Evolutionary conservation across 176 grass and related monocot species (phyloP).

Genomic region (Paspalum vaginatum): DNA sequence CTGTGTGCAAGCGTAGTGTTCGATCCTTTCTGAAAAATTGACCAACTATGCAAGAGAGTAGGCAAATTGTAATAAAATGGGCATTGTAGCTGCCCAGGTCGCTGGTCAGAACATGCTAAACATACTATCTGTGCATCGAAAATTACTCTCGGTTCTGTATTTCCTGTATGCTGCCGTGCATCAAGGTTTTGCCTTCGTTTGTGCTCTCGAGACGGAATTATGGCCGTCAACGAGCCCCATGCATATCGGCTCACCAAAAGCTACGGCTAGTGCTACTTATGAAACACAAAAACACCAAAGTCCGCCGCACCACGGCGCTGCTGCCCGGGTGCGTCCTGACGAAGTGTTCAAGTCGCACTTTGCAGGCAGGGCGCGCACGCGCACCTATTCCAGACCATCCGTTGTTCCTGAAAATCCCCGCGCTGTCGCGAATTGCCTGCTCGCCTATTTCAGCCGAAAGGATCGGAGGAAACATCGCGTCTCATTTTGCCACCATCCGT

Average conservation of each 20-base stretch:
- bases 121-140: background rate
- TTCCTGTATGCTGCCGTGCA: background rate
- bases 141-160: background rate
- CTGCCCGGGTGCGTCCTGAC: constrained; percentile 14
- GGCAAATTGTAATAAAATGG: background rate
- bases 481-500: background rate
- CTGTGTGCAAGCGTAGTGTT: background rate
- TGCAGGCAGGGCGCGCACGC: background rate
- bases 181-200: background rate
- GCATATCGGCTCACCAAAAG: background rate
- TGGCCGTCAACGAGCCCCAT: background rate
- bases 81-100: background rate
- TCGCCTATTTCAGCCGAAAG: background rate
- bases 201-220: background rate
- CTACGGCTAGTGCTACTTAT: background rate
- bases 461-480: background rate
- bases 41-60: background rate
- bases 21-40: background rate
- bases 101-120: background rate
- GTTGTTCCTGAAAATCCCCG: too few relatives aligned
- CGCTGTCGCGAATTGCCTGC: background rate
- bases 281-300: background rate
- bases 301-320: background rate
- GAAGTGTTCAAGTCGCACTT: constrained; percentile 32
- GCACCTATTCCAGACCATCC: too few relatives aligned